Conservation (phyloP, 2,329 filamentous ascomycete genomes). For the Colletotrichum cuscutae region DNA sequence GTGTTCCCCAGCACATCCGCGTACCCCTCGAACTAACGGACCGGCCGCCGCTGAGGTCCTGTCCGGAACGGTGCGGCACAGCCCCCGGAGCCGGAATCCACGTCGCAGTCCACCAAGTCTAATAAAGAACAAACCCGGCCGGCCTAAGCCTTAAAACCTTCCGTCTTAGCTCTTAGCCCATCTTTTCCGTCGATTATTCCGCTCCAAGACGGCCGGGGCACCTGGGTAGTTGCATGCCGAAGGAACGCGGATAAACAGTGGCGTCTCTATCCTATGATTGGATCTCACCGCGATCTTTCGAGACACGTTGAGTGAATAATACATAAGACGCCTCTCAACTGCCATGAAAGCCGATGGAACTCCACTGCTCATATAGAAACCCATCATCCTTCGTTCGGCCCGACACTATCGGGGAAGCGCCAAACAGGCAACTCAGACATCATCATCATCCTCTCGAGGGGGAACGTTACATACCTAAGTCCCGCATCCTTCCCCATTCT, state of each 20-base stretch:
- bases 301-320: not conserved
- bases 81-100: not conserved
- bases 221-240: not conserved
- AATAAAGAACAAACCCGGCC: not conserved
- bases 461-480: not conserved
- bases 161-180: not conserved
- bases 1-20: not conserved
- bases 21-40: not conserved
- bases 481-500: not conserved
- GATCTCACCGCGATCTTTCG: not conserved
- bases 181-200: not conserved
- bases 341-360: not conserved
- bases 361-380: not conserved
- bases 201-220: not conserved
- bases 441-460: not conserved
- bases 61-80: not conserved
- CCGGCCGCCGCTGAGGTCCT: not conserved
- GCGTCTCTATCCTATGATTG: not conserved
- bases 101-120: not conserved
- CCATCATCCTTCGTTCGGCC: not conserved
- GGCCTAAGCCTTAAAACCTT: not conserved
- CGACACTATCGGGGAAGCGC: not conserved
- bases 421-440: not conserved
- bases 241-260: not conserved
- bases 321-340: not conserved